Evolutionary conservation across 495 filamentous ascomycete species (phyloP).

Genomic region (Neurospora discreta): DNA sequence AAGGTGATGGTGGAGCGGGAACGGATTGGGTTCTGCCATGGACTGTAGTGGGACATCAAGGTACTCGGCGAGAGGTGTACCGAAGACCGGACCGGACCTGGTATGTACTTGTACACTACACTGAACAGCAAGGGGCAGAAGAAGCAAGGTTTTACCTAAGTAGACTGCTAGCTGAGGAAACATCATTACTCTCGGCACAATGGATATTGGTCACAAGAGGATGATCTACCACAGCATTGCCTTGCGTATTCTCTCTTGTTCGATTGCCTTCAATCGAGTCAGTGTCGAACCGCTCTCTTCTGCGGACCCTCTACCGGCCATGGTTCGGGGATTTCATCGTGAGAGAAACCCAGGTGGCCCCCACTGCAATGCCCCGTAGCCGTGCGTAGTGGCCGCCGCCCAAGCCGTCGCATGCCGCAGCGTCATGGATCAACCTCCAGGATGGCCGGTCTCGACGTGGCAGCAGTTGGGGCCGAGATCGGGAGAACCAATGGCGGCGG

Average conservation of each 20-base stretch:
- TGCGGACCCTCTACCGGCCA: background rate
- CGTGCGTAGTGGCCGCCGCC: background rate
- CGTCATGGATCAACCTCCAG: background rate
- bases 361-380: background rate
- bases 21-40: too few species aligned
- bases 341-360: background rate
- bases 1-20: background rate
- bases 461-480: background rate
- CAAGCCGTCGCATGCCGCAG: background rate
- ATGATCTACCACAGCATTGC: background rate
- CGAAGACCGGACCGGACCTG: background rate
- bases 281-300: background rate
- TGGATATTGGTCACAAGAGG: background rate
- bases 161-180: background rate
- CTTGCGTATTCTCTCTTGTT: background rate
- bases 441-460: background rate
- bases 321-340: background rate
- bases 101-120: too few species aligned
- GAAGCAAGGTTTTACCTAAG: background rate
- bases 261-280: background rate
- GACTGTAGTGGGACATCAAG: background rate
- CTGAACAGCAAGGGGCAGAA: background rate
- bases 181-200: background rate
- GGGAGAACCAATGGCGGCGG: background rate
- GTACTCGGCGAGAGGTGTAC: background rate